These are phyloP conservation scores for Prosopis cineraria DNA, from an alignment of 306 rosid species.

Conservation along the genomic window DNA sequence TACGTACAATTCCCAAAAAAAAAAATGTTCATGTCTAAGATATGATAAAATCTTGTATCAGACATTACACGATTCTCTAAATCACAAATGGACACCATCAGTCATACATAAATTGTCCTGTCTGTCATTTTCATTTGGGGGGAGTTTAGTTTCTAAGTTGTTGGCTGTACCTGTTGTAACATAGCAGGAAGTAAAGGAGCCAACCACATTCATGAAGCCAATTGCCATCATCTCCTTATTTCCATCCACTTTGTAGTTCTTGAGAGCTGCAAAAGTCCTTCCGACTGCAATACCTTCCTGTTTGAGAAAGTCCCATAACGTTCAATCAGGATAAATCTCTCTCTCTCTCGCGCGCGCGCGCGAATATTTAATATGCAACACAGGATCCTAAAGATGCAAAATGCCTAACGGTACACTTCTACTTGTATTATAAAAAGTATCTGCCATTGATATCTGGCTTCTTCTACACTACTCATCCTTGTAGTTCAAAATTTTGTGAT, in stretches of 20 bases:
- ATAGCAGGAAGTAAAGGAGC: constrained; percentile 92
- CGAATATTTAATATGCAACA: background rate
- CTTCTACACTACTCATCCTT: no score
- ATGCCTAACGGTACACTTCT: background rate
- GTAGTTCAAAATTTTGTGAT: no score
- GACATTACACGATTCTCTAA: background rate
- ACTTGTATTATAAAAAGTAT: background rate
- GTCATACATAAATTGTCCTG: constrained; percentile 3
- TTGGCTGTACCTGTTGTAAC: constrained; percentile 76
- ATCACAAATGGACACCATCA: no score
- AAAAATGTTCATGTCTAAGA: background rate
- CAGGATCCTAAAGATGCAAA: background rate
- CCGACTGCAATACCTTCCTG: constrained; percentile 99
- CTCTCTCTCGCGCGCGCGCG: background rate
- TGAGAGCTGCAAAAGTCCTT: constrained; percentile 88
- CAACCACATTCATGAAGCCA: constrained; percentile 90
- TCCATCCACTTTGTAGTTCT: constrained; percentile 87
- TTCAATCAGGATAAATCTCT: background rate
- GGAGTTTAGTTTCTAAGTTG: background rate
- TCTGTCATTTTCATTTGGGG: background rate
- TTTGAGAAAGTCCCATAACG: constrained; percentile 12
- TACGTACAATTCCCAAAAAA: background rate
- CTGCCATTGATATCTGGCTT: no score
- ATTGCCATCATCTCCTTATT: constrained; percentile 99
- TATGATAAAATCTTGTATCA: background rate